phyloP scores from a whole-genome alignment of 202 grass and related monocot genomes.

The Dendrocalamus latiflorus region DNA sequence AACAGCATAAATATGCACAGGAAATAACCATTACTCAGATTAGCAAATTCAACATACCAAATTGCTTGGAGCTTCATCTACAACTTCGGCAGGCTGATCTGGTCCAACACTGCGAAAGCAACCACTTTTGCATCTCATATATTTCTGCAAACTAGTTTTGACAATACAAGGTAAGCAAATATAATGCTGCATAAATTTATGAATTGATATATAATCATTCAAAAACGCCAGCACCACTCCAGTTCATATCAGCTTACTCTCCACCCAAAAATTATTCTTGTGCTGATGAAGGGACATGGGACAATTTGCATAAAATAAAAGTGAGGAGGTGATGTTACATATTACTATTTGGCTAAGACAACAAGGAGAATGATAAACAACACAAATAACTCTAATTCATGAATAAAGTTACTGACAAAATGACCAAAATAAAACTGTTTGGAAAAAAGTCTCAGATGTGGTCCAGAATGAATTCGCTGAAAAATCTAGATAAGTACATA shows the following conservation, averaged over 20 bases:
- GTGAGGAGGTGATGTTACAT: not conserved
- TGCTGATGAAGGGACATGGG: no score
- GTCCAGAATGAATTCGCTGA: not conserved
- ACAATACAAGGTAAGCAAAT: slow-evolving; percentile 2
- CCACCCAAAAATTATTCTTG: no score
- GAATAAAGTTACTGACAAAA: slow-evolving; percentile 9
- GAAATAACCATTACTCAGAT: not conserved
- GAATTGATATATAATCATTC: not conserved
- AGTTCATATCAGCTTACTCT: slow-evolving; percentile 1
- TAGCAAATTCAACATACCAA: slow-evolving; percentile 46
- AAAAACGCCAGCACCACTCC: not conserved
- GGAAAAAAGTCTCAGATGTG: not conserved
- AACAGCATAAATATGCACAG: slow-evolving; percentile 1
- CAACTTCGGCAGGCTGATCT: slow-evolving; percentile 93
- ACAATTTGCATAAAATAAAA: no score
- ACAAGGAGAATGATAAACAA: not conserved
- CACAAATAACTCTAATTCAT: slow-evolving; percentile 16
- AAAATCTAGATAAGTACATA: not conserved
- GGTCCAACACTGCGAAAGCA: slow-evolving; percentile 81
- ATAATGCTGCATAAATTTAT: not conserved
- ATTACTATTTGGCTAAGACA: not conserved
- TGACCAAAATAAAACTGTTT: not conserved
- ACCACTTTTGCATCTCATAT: slow-evolving; percentile 84
- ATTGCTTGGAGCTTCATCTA: slow-evolving; percentile 71
- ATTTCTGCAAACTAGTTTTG: slow-evolving; percentile 79